phyloP scores from a whole-genome alignment of 768 basidiomycete genomes.

The Suillus sp. region DNA sequence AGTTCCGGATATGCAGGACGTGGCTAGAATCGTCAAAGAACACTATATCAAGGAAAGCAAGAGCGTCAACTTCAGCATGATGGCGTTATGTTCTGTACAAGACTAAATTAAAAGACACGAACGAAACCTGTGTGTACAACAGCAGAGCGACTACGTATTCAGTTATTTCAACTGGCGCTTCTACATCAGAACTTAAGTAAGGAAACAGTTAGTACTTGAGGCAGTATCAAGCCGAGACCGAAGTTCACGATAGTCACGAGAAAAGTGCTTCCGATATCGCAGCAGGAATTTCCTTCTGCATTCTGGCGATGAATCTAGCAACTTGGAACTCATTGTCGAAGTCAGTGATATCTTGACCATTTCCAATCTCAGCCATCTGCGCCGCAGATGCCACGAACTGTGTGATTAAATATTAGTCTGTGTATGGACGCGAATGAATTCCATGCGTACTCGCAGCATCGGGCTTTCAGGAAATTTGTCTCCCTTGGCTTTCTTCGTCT shows the following conservation, averaged over 20 bases:
- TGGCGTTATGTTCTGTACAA: slow-evolving; percentile 44
- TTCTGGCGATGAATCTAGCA: slow-evolving; percentile 32
- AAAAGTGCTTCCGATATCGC: slow-evolving; percentile 34
- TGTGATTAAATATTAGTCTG: background rate
- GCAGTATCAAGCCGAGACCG: background rate
- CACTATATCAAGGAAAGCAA: slow-evolving; percentile 42
- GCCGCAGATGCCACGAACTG: slow-evolving; percentile 34
- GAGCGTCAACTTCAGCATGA: slow-evolving; percentile 48
- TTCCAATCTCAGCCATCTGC: slow-evolving; percentile 38
- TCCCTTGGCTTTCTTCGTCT: slow-evolving; percentile 25
- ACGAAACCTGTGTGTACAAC: slow-evolving; percentile 5
- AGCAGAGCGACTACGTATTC: background rate
- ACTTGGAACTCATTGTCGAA: slow-evolving; percentile 34
- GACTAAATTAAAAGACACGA: background rate
- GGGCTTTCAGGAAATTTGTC: slow-evolving; percentile 42
- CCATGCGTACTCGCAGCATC: slow-evolving; percentile 26
- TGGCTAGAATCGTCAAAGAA: slow-evolving; percentile 47
- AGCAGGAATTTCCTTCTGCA: slow-evolving; percentile 34
- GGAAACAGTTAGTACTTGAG: background rate
- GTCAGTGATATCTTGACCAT: slow-evolving; percentile 36
- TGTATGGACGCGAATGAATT: background rate
- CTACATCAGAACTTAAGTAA: background rate
- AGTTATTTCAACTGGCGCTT: background rate
- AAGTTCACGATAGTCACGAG: background rate
- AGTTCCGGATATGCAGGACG: slow-evolving; percentile 37